phyloP scores from a whole-genome alignment of 2,329 filamentous ascomycete genomes.

The Ophiobolus disseminans region DNA sequence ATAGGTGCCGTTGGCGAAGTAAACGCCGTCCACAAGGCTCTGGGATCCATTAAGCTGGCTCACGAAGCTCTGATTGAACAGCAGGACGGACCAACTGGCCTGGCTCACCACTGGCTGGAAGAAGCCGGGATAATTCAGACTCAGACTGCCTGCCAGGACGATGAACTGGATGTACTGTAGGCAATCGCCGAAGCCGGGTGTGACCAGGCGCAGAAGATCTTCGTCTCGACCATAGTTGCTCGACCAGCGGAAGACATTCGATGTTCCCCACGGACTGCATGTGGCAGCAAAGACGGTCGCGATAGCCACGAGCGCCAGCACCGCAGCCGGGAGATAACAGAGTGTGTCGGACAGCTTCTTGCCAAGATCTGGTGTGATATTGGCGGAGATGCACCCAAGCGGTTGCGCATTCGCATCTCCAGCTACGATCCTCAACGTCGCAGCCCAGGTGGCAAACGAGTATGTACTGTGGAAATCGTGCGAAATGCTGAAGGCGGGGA shows the following conservation, averaged over 20 bases:
- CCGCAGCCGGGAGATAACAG: slow-evolving; percentile 76
- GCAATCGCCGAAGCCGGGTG: slow-evolving; percentile 95
- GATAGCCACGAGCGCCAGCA: slow-evolving; percentile 79
- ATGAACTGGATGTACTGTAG: slow-evolving; percentile 96
- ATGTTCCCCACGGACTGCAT: slow-evolving; percentile 92
- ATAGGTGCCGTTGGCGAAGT: slow-evolving; percentile 77
- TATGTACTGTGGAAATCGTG: slow-evolving; percentile 83
- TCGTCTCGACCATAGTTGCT: slow-evolving; percentile 96
- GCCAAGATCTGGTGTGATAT: slow-evolving; percentile 84
- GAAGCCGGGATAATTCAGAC: slow-evolving; percentile 88
- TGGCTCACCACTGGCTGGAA: slow-evolving; percentile 92
- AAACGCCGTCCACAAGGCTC: slow-evolving; percentile 83
- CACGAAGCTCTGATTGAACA: slow-evolving; percentile 93
- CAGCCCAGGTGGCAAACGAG: slow-evolving; percentile 80
- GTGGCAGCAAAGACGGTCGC: slow-evolving; percentile 86
- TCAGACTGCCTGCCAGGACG: slow-evolving; percentile 84
- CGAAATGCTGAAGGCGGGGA: slow-evolving; percentile 76
- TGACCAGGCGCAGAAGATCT: slow-evolving; percentile 88
- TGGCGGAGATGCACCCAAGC: slow-evolving; percentile 82
- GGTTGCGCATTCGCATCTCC: slow-evolving; percentile 69
- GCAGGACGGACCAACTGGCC: slow-evolving; percentile 83
- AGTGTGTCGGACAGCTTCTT: slow-evolving; percentile 70
- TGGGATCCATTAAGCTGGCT: slow-evolving; percentile 70
- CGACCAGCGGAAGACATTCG: slow-evolving; percentile 93
- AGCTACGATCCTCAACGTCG: slow-evolving; percentile 76